Evolutionary conservation across 2,329 filamentous ascomycete genomes (phyloP), one percentile per base, ranked within the genome.

Genomic region (Botrytis elliptica): DNA sequence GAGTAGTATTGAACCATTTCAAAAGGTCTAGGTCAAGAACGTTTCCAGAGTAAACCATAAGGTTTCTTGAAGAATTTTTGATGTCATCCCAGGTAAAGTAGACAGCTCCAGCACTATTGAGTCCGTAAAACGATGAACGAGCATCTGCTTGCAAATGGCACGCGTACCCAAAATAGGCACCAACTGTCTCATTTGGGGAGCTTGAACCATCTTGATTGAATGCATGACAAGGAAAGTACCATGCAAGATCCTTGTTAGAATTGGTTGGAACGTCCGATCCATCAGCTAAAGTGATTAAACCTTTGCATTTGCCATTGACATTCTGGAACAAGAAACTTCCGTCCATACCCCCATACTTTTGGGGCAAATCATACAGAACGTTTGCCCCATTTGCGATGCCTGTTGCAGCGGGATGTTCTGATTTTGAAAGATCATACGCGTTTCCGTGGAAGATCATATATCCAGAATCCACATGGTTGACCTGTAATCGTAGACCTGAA

Each of bases 301-400:
- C 92, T 84, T 98, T 99, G 88, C 96, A 99, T 76, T 92, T 93
- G 66, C 96, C 97, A 79, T 99, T 99, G 82, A 99, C 96, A 77
- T 98, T 97, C 82, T 99, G 96, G 84, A 99, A 99, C 80, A 99
- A 84, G 82, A 99, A 99, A 81, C 95, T 98, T 74, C 93, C 95
- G 81, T 99, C 97, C 82, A 93, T 88, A n/a, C 95, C 96, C 72
- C 91, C 91, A 78, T 95, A 90, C 80, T 93, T 93, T 77, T 92
- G 88, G 1, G 91, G 88, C n/a, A 97, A 84, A 81, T 98, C 94
- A 80, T 90, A 98, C 22, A 99, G 85, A 38, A 99, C 90, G 79
- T 98, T 98, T 40, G 92, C 86, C 44, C 87, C 88, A 3, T 81
- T 78, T 29, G 92, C 89, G 77, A 99, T 93, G 52, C 95, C 95